A percentile compares a stretch with the other conserved stretches of the same genome.
phyloP scores from a whole-genome alignment of 2,329 filamentous ascomycete species.

The Pyrenochaeta sp. region DNA sequence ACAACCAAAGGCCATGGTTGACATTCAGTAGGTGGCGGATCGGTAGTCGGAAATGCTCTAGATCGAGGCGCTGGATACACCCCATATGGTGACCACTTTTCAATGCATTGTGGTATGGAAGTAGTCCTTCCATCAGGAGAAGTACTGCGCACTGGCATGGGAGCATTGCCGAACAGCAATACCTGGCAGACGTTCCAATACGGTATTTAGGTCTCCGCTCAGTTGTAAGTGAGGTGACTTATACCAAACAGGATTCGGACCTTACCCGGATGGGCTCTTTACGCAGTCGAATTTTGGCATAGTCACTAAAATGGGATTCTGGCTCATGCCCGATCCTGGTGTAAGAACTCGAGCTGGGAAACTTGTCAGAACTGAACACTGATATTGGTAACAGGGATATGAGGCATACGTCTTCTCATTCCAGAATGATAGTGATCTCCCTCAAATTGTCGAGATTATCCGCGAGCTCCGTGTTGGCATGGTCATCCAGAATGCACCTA shows the following conservation, averaged over 20 bases:
- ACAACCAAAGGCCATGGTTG: too few relatives aligned
- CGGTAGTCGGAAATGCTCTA: constrained; percentile 58
- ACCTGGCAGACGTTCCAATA: constrained; percentile 45
- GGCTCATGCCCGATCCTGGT: constrained; percentile 53
- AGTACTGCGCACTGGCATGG: constrained; percentile 52
- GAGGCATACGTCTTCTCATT: background rate
- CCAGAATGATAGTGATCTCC: background rate
- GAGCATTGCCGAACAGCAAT: constrained; percentile 41
- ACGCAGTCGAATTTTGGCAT: constrained; percentile 47
- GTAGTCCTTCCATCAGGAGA: constrained; percentile 51
- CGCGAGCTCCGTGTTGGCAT: background rate
- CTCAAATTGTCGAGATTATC: background rate
- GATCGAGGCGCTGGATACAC: constrained; percentile 55
- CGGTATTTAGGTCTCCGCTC: too few relatives aligned
- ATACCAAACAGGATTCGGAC: too few relatives aligned
- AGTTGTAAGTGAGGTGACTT: too few relatives aligned
- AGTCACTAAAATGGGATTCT: constrained; percentile 61
- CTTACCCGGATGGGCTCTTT: constrained; percentile 48
- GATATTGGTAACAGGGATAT: too few relatives aligned
- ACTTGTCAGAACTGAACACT: too few relatives aligned
- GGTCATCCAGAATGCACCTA: background rate
- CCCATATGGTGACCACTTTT: constrained; percentile 54
- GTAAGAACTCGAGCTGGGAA: too few relatives aligned
- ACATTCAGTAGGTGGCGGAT: too few relatives aligned
- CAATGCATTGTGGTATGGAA: constrained; percentile 55